Evolutionary conservation across 495 filamentous ascomycete species (phyloP).

Genomic region (Trichoderma asperelloides): DNA sequence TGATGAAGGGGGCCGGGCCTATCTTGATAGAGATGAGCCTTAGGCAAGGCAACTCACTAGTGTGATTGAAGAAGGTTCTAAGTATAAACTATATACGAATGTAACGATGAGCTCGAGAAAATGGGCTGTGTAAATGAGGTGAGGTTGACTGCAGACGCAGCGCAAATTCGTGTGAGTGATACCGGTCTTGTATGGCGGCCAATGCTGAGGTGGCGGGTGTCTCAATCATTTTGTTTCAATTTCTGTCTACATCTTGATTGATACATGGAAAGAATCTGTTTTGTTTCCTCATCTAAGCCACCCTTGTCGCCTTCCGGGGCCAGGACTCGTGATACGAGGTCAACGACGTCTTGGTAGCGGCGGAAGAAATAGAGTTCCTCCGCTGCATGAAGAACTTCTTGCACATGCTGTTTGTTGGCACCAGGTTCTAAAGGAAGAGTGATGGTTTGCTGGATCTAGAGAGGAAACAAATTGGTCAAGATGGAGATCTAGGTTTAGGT

Average conservation of each 20-base stretch:
- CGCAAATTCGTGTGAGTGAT: neutral
- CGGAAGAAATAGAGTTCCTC: slow-evolving; percentile 49
- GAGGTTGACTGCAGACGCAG: neutral
- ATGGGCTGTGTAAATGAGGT: neutral
- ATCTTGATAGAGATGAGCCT: neutral
- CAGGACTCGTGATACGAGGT: slow-evolving; percentile 24
- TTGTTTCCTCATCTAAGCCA: slow-evolving; percentile 29
- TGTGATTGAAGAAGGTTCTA: no score
- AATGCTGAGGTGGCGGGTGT: neutral
- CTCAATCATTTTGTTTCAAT: neutral
- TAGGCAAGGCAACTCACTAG: neutral
- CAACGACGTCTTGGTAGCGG: slow-evolving; percentile 34
- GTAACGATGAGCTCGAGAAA: neutral
- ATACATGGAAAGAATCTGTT: slow-evolving; percentile 26
- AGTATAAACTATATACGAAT: neutral
- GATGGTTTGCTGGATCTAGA: slow-evolving; percentile 34
- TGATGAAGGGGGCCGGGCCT: neutral
- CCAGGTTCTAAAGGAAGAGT: slow-evolving; percentile 24
- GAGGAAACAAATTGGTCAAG: neutral
- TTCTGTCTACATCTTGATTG: slow-evolving; percentile 25
- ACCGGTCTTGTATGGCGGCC: neutral
- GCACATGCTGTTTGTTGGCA: slow-evolving; percentile 31
- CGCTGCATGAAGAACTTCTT: slow-evolving; percentile 42
- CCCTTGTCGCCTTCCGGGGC: slow-evolving; percentile 18
- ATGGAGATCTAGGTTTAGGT: neutral